phyloP scores from a whole-genome alignment of 805 yeast genomes.

The Kuraishia ogatae region DNA sequence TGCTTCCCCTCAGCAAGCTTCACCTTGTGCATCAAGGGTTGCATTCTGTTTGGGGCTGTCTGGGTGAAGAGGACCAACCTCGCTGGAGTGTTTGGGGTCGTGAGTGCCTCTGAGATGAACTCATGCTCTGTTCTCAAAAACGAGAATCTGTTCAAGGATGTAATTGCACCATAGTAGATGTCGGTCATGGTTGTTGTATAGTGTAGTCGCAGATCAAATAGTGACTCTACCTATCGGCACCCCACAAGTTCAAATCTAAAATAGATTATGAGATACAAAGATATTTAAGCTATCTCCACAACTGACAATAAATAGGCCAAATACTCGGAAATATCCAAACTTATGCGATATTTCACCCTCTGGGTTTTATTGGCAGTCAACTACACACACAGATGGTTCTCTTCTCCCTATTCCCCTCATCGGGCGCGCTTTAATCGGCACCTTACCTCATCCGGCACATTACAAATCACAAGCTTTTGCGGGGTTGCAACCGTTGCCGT shows the following conservation, averaged over 20 bases:
- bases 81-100: constrained; percentile 19
- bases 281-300: too few relatives aligned
- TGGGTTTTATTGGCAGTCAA: too few relatives aligned
- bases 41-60: constrained; percentile 10
- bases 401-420: background rate
- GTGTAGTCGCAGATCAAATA: too few relatives aligned
- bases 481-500: background rate
- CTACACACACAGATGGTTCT: background rate
- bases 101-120: constrained; percentile 37
- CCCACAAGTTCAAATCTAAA: too few relatives aligned
- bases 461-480: background rate
- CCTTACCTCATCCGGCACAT: background rate
- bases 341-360: too few relatives aligned
- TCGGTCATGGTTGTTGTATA: constrained; percentile 11
- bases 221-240: too few relatives aligned
- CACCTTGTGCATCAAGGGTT: constrained; percentile 9
- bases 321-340: too few relatives aligned
- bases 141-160: constrained; percentile 53
- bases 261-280: too few relatives aligned
- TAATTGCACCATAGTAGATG: constrained; percentile 18
- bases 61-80: constrained; percentile 38
- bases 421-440: background rate
- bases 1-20: constrained; percentile 3
- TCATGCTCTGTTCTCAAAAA: constrained; percentile 49
- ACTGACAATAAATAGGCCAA: too few relatives aligned